These are phyloP conservation scores for Gigaspora rosea DNA, from an alignment of 192 early-diverging fungal genomes.

Conservation along the genomic window DNA sequence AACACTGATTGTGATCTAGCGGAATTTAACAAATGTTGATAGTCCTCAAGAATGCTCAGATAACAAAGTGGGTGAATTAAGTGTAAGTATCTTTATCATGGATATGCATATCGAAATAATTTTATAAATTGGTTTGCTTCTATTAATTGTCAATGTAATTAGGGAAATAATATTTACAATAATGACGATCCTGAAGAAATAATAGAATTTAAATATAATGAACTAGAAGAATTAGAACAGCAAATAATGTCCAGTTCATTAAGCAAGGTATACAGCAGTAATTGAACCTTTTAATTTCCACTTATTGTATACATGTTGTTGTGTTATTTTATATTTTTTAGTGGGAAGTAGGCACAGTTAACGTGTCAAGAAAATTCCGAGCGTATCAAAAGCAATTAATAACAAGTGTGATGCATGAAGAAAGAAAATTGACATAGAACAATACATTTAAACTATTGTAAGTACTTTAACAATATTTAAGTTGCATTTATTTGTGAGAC, in stretches of 20 bases:
- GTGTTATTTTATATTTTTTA: background rate
- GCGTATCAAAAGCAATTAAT: slow-evolving; percentile 13
- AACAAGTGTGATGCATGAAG: background rate
- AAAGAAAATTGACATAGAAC: slow-evolving; percentile 20
- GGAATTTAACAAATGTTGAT: too few relatives aligned
- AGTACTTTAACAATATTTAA: slow-evolving; percentile 14
- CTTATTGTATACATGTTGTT: slow-evolving; percentile 2
- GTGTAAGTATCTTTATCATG: slow-evolving; percentile 19
- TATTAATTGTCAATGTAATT: background rate
- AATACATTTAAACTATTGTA: slow-evolving; percentile 27
- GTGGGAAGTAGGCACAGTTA: background rate
- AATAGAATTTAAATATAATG: slow-evolving; percentile 9
- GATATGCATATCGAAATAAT: background rate
- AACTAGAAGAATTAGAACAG: slow-evolving; percentile 24
- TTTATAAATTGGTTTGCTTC: slow-evolving; percentile 4
- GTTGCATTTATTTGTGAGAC: background rate
- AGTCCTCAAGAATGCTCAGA: too few relatives aligned
- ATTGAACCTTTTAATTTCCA: slow-evolving; percentile 12
- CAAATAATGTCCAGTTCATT: background rate
- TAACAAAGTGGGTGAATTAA: slow-evolving; percentile 4
- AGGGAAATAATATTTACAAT: slow-evolving; percentile 19
- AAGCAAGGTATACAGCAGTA: too few relatives aligned
- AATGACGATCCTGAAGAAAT: background rate
- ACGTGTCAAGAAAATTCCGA: slow-evolving; percentile 4
- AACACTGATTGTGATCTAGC: too few relatives aligned